Percentiles rank a stretch among this genome's conserved stretches.
These are phyloP conservation scores for Dothiorella sarmentorum DNA, from an alignment of 2,329 filamentous ascomycete genomes.

Conservation along the genomic window DNA sequence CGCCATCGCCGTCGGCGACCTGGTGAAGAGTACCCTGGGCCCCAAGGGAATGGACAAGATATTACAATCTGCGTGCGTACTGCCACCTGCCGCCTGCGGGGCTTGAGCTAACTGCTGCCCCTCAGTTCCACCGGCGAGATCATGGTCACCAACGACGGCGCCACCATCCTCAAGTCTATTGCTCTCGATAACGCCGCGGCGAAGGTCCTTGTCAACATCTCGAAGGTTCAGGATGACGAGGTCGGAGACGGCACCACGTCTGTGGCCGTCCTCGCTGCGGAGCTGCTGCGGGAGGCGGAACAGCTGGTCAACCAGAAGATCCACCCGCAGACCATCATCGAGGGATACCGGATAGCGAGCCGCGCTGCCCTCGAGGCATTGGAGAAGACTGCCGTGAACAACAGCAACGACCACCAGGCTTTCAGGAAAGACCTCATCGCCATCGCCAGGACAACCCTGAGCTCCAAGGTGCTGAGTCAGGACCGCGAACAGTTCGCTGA, in stretches of 20 bases:
- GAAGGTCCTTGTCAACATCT: constrained; percentile 98
- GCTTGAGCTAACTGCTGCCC: constrained; percentile 25
- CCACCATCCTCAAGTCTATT: constrained; percentile 97
- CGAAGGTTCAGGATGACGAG: constrained; percentile 98
- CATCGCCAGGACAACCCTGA: constrained; percentile 92
- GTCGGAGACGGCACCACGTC: constrained; percentile 97
- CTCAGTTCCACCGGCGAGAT: constrained; percentile 88
- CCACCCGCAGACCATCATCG: constrained; percentile 98
- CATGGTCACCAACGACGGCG: constrained; percentile 98
- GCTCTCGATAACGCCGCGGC: constrained; percentile 97
- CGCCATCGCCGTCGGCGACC: constrained; percentile 93
- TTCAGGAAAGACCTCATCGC: constrained; percentile 87
- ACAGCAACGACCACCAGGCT: constrained; percentile 75
- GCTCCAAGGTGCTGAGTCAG: constrained; percentile 94
- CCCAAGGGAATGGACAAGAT: constrained; percentile 99
- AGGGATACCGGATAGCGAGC: constrained; percentile 97
- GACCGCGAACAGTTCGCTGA: constrained; percentile 88
- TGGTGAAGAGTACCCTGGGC: constrained; percentile 95
- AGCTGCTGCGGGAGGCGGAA: constrained; percentile 93
- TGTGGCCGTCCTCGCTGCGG: constrained; percentile 92
- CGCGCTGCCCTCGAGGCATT: constrained; percentile 80
- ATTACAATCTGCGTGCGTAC: constrained; percentile 79
- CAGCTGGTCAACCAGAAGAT: constrained; percentile 98
- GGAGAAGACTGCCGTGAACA: constrained; percentile 80
- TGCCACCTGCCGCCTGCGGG: neutral